Evolutionary conservation across 129 eudicot species (phyloP).

Genomic region (Flaveria linearis): DNA sequence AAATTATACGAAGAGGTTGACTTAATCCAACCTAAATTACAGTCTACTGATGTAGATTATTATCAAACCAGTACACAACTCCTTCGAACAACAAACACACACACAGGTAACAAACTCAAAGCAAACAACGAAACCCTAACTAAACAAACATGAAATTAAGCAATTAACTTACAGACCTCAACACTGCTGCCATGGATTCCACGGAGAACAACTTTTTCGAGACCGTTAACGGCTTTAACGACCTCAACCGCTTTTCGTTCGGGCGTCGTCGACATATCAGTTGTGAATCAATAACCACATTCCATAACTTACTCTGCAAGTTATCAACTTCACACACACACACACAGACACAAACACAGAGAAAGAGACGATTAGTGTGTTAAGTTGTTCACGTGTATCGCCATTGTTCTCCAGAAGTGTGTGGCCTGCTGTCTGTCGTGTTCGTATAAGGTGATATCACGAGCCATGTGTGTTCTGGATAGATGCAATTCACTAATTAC

Average conservation of each 20-base stretch:
- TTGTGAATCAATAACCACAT: slow-evolving; percentile 12
- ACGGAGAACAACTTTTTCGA: slow-evolving; percentile 77
- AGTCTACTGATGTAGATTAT: slow-evolving; percentile 5
- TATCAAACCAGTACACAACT: not conserved
- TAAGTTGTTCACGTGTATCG: slow-evolving; percentile 12
- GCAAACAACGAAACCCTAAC: not conserved
- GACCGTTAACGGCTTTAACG: slow-evolving; percentile 73
- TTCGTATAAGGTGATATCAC: slow-evolving; percentile 17
- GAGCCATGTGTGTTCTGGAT: slow-evolving; percentile 33
- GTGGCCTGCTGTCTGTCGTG: slow-evolving; percentile 29
- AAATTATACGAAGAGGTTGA: not conserved
- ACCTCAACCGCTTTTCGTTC: slow-evolving; percentile 51
- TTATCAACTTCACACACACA: slow-evolving; percentile 6
- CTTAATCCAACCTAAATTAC: no score
- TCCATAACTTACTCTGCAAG: slow-evolving; percentile 28
- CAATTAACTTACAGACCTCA: slow-evolving; percentile 54
- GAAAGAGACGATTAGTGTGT: slow-evolving; percentile 10
- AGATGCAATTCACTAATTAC: slow-evolving; percentile 14
- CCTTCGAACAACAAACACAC: not conserved
- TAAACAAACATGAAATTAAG: slow-evolving; percentile 5
- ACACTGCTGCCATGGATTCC: slow-evolving; percentile 73
- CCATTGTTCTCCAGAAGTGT: slow-evolving; percentile 31
- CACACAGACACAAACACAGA: not conserved
- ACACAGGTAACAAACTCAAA: not conserved
- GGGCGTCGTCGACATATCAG: slow-evolving; percentile 36